Percentiles rank a stretch among this genome's conserved stretches.
Conservation (phyloP, 78 protist species). For the Dictyostelium intermedium region DNA sequence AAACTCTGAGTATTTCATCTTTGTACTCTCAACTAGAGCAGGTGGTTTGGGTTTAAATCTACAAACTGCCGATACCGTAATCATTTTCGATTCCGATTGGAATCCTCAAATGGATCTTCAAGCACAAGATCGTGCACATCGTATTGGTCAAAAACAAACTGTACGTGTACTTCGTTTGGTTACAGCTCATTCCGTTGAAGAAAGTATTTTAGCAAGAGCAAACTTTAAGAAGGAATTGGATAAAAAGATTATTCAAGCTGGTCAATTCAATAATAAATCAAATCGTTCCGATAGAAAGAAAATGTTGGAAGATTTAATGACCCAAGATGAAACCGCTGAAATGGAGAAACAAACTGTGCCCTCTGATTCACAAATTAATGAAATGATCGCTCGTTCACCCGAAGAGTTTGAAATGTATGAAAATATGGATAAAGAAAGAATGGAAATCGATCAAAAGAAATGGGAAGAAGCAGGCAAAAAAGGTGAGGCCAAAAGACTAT, state of each 20-base stretch:
- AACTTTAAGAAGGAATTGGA: conserved; percentile 88
- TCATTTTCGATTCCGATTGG: conserved; percentile 95
- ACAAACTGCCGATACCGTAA: conserved; percentile 97
- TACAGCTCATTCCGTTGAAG: conserved; percentile 90
- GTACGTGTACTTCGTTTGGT: conserved; percentile 92
- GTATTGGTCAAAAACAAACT: conserved; percentile 93
- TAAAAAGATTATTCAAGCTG: conserved; percentile 83
- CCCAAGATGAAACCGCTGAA: conserved; percentile 74
- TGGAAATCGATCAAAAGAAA: not conserved
- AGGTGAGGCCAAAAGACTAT: conserved; percentile 37
- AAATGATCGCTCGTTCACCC: conserved; percentile 74
- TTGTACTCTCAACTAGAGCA: conserved; percentile 97
- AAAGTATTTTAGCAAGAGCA: conserved; percentile 89
- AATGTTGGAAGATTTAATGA: conserved; percentile 73
- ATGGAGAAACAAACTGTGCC: conserved; percentile 73
- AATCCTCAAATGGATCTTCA: conserved; percentile 95
- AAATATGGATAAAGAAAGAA: conserved; percentile 72
- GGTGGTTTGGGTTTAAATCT: conserved; percentile 99
- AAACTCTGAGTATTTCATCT: conserved; percentile 77
- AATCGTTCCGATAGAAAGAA: conserved; percentile 46
- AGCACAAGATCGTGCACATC: conserved; percentile 97
- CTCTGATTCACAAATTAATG: conserved; percentile 60
- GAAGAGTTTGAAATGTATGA: conserved; percentile 79
- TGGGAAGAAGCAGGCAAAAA: conserved; percentile 38
- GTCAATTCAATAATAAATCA: conserved; percentile 81